Conservation (phyloP, 2,329 filamentous ascomycete species). For the Bipolaris victoriae region DNA sequence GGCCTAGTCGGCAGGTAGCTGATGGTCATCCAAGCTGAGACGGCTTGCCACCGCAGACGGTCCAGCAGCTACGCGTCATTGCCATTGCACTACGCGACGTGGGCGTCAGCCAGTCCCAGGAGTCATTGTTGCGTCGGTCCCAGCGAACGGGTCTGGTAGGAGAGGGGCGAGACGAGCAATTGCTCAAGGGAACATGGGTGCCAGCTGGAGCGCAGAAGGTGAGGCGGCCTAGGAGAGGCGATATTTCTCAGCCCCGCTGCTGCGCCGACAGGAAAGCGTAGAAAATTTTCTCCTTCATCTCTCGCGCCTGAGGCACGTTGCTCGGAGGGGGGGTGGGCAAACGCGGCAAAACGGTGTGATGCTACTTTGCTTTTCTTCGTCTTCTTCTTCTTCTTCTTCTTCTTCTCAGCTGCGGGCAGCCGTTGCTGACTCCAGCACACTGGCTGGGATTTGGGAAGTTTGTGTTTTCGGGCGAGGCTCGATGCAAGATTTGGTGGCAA, state of each 20-base stretch:
- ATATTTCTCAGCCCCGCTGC: conserved; percentile 29
- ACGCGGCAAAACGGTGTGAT: conserved; percentile 17
- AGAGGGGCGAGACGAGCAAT: conserved; percentile 34
- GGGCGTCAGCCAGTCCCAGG: conserved; percentile 26
- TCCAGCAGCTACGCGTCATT: conserved; percentile 31
- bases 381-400: neutral
- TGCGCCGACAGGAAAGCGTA: conserved; percentile 33
- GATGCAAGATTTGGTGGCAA: conserved; percentile 21
- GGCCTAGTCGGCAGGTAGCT: conserved; percentile 27
- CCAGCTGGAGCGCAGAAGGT: conserved; percentile 28
- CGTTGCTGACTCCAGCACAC: conserved; percentile 26
- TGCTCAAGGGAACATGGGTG: conserved; percentile 30
- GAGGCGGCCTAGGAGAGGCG: conserved; percentile 28
- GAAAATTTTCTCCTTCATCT: conserved; percentile 19
- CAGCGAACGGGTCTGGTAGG: conserved; percentile 29
- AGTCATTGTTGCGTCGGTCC: conserved; percentile 25
- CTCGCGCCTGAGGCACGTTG: conserved; percentile 22
- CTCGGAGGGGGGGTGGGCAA: conserved; percentile 2
- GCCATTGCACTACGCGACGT: conserved; percentile 28
- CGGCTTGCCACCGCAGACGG: conserved; percentile 33
- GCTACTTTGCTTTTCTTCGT: too few species aligned
- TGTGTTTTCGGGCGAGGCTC: conserved; percentile 25
- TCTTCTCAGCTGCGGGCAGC: conserved; percentile 36
- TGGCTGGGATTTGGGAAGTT: conserved; percentile 32
- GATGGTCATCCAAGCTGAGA: conserved; percentile 41